phyloP scores from a whole-genome alignment of 805 yeast genomes.

The Alloascoidea hylecoeti region DNA sequence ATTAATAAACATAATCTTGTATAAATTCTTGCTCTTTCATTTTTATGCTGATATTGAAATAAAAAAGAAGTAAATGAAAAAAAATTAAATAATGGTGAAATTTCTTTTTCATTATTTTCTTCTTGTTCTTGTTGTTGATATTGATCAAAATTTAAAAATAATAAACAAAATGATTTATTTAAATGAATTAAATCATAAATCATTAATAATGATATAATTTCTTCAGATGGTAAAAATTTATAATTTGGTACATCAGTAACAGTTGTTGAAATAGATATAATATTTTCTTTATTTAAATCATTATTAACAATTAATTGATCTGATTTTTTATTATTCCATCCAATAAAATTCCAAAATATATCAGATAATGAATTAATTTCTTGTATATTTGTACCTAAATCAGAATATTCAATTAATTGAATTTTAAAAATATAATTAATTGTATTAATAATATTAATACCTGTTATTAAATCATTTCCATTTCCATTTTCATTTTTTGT shows the following conservation, averaged over 20 bases:
- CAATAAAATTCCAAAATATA: background rate
- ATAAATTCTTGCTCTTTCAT: background rate
- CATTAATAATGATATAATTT: background rate
- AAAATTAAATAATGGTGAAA: background rate
- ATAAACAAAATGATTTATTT: background rate
- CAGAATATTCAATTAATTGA: constrained; percentile 1
- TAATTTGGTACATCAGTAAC: background rate
- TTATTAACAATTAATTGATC: background rate
- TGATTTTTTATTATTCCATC: background rate
- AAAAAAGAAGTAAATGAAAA: background rate
- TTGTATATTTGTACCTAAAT: background rate
- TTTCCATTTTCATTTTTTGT: background rate
- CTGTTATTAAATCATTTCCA: too few relatives aligned
- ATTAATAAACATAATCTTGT: constrained; percentile 1
- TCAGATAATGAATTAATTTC: background rate
- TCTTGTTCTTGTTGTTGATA: background rate
- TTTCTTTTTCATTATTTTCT: background rate
- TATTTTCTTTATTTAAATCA: background rate
- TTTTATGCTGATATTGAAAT: background rate
- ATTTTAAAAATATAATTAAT: background rate
- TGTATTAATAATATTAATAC: background rate
- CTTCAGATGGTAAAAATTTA: background rate
- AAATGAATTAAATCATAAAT: constrained; percentile 1
- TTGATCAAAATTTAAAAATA: background rate
- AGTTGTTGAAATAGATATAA: background rate